Evolutionary conservation across 2,329 filamentous ascomycete genomes (phyloP), one percentile per base, ranked within the genome.

Genomic region (Falciphora oryzae): DNA sequence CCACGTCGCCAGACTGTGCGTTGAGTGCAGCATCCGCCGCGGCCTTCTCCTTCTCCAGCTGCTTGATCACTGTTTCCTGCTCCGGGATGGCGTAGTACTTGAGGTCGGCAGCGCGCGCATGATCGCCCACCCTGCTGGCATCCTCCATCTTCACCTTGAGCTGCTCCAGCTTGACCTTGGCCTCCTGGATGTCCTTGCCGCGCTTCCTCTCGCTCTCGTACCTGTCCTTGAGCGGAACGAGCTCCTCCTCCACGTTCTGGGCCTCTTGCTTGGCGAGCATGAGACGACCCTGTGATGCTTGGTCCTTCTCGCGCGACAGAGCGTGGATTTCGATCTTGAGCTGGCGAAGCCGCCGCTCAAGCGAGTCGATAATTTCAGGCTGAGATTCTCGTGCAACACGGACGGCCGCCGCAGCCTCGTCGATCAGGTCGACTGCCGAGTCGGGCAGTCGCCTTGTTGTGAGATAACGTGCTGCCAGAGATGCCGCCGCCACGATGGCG

Each of bases 41-140:
- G 22, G 86, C 85, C 77, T 96, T 94, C 68, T 94, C 89, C 62
- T 81, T 82, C 78, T 99, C 95, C 13, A 98, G 85, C 66, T 86
- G 80, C 73, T 89, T 87, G 76, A 99, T 99, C 67, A 88, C 84
- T 32, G 83, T 77, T 74, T 95, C 88, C 70, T 96, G 91, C 73
- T 98, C 94, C 0, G 95, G 95, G 69, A 99, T 98, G 67, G 94
- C 95, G 74, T 97, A 97, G 81, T 98, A 98, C 75, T 96, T 90
- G 68, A 99, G 85, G 77, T 99, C 95, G 61, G 95, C 96, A 66
- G 94, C 95, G 58, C 90, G 93, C 69, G 87, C 85, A 68, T 95
- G 88, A 74, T 98, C 92, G 64, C 92, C 88, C 67, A 88, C 86
- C 74, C 96, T 89, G 75, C 92, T 91, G n/a, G 94, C 93, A 72